Evolutionary conservation across 176 grass and related monocot genomes (phyloP).

Genomic region (Microstegium vimineum): DNA sequence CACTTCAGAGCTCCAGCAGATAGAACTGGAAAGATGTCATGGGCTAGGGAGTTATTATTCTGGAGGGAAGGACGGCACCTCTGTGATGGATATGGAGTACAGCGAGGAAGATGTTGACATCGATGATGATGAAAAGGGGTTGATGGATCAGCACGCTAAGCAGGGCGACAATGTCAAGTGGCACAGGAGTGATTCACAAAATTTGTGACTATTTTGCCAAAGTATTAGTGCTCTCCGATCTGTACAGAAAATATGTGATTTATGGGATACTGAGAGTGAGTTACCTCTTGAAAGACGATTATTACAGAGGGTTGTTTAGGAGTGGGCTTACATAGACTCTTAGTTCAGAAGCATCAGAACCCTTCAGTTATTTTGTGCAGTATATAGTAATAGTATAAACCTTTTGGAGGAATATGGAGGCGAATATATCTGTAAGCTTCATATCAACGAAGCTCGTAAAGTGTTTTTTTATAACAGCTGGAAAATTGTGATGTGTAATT

Average conservation of each 20-base stretch:
- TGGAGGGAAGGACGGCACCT: constrained; percentile 23
- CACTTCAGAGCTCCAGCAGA: constrained; percentile 55
- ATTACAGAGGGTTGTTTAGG: not conserved
- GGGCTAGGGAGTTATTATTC: not conserved
- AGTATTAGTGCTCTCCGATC: not conserved
- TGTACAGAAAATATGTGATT: not conserved
- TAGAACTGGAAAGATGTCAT: constrained; percentile 39
- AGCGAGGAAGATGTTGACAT: constrained; percentile 32
- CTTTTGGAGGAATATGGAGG: not conserved
- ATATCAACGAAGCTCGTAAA: no score
- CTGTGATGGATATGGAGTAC: constrained; percentile 51
- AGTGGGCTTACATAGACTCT: not conserved
- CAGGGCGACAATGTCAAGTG: not conserved
- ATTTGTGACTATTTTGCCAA: not conserved
- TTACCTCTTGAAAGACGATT: not conserved
- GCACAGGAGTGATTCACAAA: not conserved
- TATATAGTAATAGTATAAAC: not conserved
- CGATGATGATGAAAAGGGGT: constrained; percentile 32
- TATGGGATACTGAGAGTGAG: not conserved
- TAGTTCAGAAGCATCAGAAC: not conserved
- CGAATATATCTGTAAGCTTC: not conserved
- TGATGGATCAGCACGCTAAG: constrained; percentile 35
- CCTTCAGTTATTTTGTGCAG: not conserved
- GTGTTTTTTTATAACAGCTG: no score
- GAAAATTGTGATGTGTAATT: no score